Conservation (phyloP, 2,329 filamentous ascomycete genomes). For the Coniochaeta prunicola region DNA sequence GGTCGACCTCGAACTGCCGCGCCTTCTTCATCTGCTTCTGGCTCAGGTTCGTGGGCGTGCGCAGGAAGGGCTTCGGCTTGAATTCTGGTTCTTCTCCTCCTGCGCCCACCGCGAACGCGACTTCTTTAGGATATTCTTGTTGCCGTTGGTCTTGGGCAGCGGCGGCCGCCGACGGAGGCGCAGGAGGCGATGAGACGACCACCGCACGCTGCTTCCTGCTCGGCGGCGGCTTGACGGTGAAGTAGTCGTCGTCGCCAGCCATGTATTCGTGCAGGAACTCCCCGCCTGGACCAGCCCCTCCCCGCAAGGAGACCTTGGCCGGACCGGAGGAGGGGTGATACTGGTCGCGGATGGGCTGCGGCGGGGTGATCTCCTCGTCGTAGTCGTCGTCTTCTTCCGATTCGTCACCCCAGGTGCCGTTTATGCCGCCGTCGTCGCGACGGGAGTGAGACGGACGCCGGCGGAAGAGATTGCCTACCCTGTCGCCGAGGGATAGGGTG, state of each 20-base stretch:
- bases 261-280: constrained; percentile 35
- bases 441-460: constrained; percentile 30
- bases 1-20: constrained; percentile 56
- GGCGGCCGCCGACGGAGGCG: neutral
- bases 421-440: constrained; percentile 45
- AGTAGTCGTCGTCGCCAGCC: constrained; percentile 54
- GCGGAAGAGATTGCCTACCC: constrained; percentile 26
- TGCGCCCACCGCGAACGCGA: neutral
- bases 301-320: constrained; percentile 17
- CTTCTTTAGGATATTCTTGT: neutral
- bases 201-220: neutral
- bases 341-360: constrained; percentile 6
- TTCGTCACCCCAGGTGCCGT: constrained; percentile 42
- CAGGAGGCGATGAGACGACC: neutral
- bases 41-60: constrained; percentile 63
- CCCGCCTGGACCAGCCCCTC: constrained; percentile 27
- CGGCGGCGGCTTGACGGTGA: neutral
- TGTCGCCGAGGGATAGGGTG: constrained; percentile 14
- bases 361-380: constrained; percentile 12
- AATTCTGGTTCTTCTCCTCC: constrained; percentile 6
- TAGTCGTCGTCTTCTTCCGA: constrained; percentile 36
- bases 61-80: constrained; percentile 45
- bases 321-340: neutral
- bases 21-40: constrained; percentile 52
- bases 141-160: too few species aligned